Evolutionary conservation across 176 grass and related monocot genomes (phyloP).

Genomic region (Leersia perrieri): DNA sequence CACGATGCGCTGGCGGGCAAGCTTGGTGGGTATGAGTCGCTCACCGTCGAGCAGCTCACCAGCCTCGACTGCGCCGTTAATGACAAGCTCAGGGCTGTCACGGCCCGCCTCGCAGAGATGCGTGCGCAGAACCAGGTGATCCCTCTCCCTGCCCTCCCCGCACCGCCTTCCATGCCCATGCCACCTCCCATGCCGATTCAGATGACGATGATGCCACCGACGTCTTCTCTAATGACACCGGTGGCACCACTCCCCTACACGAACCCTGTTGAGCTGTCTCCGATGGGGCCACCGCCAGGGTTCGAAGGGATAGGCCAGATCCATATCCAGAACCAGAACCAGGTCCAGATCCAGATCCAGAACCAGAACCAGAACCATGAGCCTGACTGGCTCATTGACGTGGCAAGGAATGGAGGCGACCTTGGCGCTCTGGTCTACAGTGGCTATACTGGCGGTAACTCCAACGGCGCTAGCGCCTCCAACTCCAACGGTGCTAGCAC

Average conservation of each 20-base stretch:
- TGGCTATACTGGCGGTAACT: too few species aligned
- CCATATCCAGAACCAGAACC: background rate
- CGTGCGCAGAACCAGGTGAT: background rate
- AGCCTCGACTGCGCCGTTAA: background rate
- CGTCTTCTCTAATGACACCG: background rate
- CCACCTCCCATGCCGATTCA: too few species aligned
- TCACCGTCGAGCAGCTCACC: constrained; percentile 8
- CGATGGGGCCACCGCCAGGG: background rate
- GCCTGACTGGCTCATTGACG: background rate
- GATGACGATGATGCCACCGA: too few species aligned
- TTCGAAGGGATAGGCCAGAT: background rate
- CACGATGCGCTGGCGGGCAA: background rate
- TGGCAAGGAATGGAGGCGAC: background rate
- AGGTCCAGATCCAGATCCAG: background rate
- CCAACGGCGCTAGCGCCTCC: too few species aligned
- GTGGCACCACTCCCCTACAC: background rate
- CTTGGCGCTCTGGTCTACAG: background rate
- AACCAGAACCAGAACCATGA: background rate
- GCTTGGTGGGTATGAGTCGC: background rate
- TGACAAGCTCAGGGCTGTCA: background rate
- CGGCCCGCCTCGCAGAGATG: background rate
- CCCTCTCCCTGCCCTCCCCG: background rate
- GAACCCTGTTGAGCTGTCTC: background rate
- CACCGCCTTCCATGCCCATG: background rate
- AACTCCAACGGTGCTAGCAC: background rate